These are phyloP conservation scores for Sistotremastrum suecicum DNA, from an alignment of 768 basidiomycete species.

Conservation along the genomic window DNA sequence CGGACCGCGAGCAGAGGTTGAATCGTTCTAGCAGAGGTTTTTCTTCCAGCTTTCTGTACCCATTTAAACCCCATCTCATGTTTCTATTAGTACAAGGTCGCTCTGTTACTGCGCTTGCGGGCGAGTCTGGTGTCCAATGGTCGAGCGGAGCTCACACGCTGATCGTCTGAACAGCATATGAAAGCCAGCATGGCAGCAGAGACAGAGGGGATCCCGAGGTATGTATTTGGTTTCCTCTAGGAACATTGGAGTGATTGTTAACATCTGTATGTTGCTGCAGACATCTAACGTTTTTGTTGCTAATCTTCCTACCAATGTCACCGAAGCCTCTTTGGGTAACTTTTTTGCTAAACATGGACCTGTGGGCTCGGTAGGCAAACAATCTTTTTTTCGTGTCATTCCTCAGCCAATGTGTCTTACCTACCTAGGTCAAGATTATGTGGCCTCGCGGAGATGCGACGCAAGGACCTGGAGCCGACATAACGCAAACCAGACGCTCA, in stretches of 20 bases:
- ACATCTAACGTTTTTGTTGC: conserved; percentile 96
- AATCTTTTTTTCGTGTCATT: neutral
- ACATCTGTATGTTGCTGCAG: conserved; percentile 22
- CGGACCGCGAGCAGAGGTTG: conserved; percentile 76
- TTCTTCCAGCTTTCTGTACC: conserved; percentile 5
- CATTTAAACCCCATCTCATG: neutral
- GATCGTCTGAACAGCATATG: conserved; percentile 44
- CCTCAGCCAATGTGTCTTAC: conserved; percentile 1
- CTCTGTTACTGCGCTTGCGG: conserved; percentile 85
- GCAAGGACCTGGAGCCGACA: conserved; percentile 56
- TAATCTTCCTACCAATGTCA: conserved; percentile 78
- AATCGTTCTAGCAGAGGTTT: conserved; percentile 40
- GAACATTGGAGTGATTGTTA: neutral
- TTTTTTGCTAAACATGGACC: conserved; percentile 89
- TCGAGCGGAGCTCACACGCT: neutral
- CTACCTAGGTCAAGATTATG: conserved; percentile 80
- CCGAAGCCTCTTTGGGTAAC: conserved; percentile 70
- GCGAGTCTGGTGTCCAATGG: conserved; percentile 24
- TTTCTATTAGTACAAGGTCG: conserved; percentile 35
- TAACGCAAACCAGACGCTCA: conserved; percentile 53
- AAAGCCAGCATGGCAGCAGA: conserved; percentile 80
- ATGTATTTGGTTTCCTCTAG: conserved; percentile 8
- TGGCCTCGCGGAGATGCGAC: conserved; percentile 84
- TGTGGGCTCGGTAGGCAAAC: conserved; percentile 65
- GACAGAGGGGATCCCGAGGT: conserved; percentile 84